These are phyloP conservation scores for Fusarium virguliforme DNA, from an alignment of 2,329 filamentous ascomycete species.

Conservation along the genomic window DNA sequence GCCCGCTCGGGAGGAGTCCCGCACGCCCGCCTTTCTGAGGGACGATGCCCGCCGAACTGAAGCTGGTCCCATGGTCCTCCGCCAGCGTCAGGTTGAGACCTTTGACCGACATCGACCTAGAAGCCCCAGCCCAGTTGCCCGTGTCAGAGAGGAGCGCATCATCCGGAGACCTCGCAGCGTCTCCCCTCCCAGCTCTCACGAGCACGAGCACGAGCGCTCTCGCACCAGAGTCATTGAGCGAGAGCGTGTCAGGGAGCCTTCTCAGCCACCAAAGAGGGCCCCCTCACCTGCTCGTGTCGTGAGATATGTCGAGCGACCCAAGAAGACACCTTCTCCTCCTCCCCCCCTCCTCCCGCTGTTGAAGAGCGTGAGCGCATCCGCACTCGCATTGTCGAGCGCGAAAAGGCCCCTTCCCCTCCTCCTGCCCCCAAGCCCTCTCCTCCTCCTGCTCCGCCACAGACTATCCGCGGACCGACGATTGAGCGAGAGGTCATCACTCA, in stretches of 20 bases:
- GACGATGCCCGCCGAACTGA: slow-evolving; percentile 66
- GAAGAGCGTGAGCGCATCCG: slow-evolving; percentile 64
- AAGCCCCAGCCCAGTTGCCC: slow-evolving; percentile 61
- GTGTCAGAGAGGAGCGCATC: slow-evolving; percentile 62
- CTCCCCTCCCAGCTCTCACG: slow-evolving; percentile 58
- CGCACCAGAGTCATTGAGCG: slow-evolving; percentile 48
- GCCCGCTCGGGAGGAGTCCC: slow-evolving; percentile 63
- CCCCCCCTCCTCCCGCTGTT: slow-evolving; percentile 27
- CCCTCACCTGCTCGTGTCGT: slow-evolving; percentile 57
- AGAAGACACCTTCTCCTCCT: slow-evolving; percentile 56
- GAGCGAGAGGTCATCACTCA: slow-evolving; percentile 92
- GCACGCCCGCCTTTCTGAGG: slow-evolving; percentile 67
- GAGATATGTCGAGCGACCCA: slow-evolving; percentile 60
- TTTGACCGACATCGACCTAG: slow-evolving; percentile 66
- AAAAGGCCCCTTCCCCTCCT: slow-evolving; percentile 54
- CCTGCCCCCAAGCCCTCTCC: slow-evolving; percentile 67
- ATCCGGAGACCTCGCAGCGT: slow-evolving; percentile 62
- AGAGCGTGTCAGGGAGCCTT: slow-evolving; percentile 57
- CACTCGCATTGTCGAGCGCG: slow-evolving; percentile 65
- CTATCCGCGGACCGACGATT: slow-evolving; percentile 83
- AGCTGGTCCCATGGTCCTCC: slow-evolving; percentile 68
- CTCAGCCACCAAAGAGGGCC: slow-evolving; percentile 57
- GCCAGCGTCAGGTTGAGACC: slow-evolving; percentile 70
- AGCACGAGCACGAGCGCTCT: slow-evolving; percentile 59
- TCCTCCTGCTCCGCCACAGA: slow-evolving; percentile 72